Conservation (phyloP, 805 yeast species). For the Wickerhamiella kurtzmanii region DNA sequence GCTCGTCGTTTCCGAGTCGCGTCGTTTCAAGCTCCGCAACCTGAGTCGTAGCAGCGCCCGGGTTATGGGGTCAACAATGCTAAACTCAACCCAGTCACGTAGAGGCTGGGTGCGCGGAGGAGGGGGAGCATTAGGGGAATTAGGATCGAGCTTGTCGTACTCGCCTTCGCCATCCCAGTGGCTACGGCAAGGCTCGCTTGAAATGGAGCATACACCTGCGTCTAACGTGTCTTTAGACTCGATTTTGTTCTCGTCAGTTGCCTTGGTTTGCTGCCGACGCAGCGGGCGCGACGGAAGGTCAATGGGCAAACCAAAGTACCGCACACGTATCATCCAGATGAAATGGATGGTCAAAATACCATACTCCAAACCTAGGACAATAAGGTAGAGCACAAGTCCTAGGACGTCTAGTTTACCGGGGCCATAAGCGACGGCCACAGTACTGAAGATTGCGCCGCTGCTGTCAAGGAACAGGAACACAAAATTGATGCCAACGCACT, state of each 20-base stretch:
- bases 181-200: neutral
- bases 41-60: neutral
- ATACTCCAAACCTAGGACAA: conserved; percentile 60
- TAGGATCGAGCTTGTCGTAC: neutral
- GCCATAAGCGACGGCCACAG: conserved; percentile 43
- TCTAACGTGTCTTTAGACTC: neutral
- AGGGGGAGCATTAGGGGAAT: neutral
- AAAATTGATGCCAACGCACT: conserved; percentile 83
- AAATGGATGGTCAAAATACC: conserved; percentile 64
- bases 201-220: neutral
- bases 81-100: neutral
- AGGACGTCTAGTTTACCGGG: conserved; percentile 54
- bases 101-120: neutral
- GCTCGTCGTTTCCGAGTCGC: neutral
- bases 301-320: conserved; percentile 10
- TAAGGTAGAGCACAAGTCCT: conserved; percentile 62
- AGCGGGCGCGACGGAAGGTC: neutral
- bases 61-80: neutral
- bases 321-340: conserved; percentile 43
- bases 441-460: conserved; percentile 68
- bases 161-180: neutral
- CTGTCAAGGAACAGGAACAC: conserved; percentile 63
- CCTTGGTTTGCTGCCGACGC: neutral
- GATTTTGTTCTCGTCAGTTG: neutral
- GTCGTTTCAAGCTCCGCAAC: neutral